phyloP scores from a whole-genome alignment of 768 basidiomycete genomes.

The Grammothele lineata region DNA sequence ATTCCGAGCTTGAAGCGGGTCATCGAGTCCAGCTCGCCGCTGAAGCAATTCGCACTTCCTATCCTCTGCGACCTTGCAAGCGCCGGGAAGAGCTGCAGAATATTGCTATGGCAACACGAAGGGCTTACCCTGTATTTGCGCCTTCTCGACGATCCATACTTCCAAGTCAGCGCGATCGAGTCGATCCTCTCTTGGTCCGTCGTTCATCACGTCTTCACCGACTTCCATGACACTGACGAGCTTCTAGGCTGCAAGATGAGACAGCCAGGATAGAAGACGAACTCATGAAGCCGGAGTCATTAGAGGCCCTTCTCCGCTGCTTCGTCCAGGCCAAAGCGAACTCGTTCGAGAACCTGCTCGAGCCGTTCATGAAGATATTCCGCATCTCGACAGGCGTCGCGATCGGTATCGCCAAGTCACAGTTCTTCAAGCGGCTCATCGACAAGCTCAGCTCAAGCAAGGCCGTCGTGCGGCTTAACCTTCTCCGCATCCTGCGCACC shows the following conservation, averaged over 20 bases:
- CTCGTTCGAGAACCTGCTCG: slow-evolving; percentile 88
- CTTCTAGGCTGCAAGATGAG: slow-evolving; percentile 86
- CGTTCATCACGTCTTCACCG: not conserved
- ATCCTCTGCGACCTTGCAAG: slow-evolving; percentile 95
- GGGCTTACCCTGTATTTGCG: slow-evolving; percentile 79
- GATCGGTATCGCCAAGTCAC: slow-evolving; percentile 71
- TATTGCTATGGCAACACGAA: slow-evolving; percentile 88
- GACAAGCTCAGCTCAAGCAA: slow-evolving; percentile 76
- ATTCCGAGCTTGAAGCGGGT: slow-evolving; percentile 89
- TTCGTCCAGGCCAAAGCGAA: slow-evolving; percentile 85
- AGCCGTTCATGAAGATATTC: slow-evolving; percentile 89
- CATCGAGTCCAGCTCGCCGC: slow-evolving; percentile 82
- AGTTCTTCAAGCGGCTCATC: slow-evolving; percentile 85
- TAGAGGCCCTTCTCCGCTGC: slow-evolving; percentile 69
- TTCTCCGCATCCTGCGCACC: slow-evolving; percentile 78
- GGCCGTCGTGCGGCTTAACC: slow-evolving; percentile 86
- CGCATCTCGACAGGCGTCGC: slow-evolving; percentile 74
- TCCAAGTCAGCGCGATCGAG: slow-evolving; percentile 90
- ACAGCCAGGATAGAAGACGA: slow-evolving; percentile 90
- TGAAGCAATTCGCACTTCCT: slow-evolving; percentile 96
- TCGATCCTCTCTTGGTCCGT: slow-evolving; percentile 84
- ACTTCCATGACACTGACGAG: no score
- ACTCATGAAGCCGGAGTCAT: slow-evolving; percentile 58
- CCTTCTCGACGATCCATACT: slow-evolving; percentile 81
- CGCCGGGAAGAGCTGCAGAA: slow-evolving; percentile 90